Conservation (phyloP, 1,284 basidiomycete genomes). For the Marasmius fiardii region DNA sequence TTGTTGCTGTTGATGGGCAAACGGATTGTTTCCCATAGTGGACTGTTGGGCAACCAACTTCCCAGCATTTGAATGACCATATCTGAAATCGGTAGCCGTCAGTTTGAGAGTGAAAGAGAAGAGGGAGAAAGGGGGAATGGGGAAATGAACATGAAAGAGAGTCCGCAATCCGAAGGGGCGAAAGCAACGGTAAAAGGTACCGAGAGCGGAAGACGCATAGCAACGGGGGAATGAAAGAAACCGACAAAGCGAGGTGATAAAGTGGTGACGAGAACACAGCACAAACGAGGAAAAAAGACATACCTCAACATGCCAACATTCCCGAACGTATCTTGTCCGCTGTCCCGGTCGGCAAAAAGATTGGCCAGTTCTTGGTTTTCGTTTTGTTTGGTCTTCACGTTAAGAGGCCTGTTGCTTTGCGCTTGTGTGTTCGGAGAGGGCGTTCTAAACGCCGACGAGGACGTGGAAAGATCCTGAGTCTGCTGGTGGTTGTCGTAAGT, state of each 20-base stretch:
- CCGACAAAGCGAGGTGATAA: no score
- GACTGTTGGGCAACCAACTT: conserved; percentile 56
- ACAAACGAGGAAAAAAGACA: no score
- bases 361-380: conserved; percentile 77
- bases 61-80: conserved; percentile 65
- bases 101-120: no score
- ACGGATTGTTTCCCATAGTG: conserved; percentile 62
- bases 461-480: conserved; percentile 20
- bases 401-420: conserved; percentile 32
- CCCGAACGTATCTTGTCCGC: conserved; percentile 92
- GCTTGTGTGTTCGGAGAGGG: conserved; percentile 36
- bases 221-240: no score
- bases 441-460: conserved; percentile 28
- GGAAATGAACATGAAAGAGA: no score
- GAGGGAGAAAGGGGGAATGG: no score
- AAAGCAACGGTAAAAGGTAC: background rate
- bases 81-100: no score
- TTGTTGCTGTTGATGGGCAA: conserved; percentile 46
- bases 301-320: conserved; percentile 79
- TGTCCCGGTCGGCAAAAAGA: conserved; percentile 82
- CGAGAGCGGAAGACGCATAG: conserved; percentile 1
- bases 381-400: conserved; percentile 51
- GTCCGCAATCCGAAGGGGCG: no score
- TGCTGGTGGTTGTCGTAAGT: conserved; percentile 45
- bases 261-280: no score